A percentile compares a stretch with the other conserved stretches of the same genome.
phyloP scores from a whole-genome alignment of 495 filamentous ascomycete species.

The Aspergillus avenaceus region DNA sequence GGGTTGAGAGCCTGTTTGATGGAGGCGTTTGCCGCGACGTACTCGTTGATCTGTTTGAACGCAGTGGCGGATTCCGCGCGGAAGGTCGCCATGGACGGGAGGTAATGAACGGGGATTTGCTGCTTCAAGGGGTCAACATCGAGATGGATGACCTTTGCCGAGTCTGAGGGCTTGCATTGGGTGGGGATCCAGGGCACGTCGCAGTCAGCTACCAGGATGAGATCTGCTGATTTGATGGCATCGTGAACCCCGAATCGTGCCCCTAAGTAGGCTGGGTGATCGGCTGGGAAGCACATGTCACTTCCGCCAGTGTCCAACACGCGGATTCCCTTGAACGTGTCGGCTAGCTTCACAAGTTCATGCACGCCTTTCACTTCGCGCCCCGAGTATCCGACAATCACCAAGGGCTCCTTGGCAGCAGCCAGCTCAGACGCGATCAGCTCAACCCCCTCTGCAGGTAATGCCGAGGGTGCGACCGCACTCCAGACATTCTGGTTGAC shows the following conservation, averaged over 20 bases:
- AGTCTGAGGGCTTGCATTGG: conserved; percentile 47
- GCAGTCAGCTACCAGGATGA: conserved; percentile 83
- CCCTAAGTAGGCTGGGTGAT: conserved; percentile 72
- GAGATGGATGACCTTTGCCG: conserved; percentile 71
- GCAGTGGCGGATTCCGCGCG: conserved; percentile 69
- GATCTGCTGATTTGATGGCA: conserved; percentile 69
- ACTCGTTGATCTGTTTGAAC: conserved; percentile 65
- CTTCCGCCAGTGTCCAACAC: conserved; percentile 87
- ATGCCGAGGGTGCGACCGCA: conserved; percentile 68
- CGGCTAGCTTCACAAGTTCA: conserved; percentile 72
- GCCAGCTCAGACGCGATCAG: conserved; percentile 68
- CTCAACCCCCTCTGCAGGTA: conserved; percentile 62
- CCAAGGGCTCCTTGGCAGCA: conserved; percentile 67
- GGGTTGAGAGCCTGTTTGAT: conserved; percentile 43
- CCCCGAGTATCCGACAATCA: conserved; percentile 82
- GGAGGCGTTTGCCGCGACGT: conserved; percentile 44
- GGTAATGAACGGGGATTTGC: conserved; percentile 81
- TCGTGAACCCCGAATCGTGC: conserved; percentile 74
- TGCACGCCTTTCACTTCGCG: conserved; percentile 65
- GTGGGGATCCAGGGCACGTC: conserved; percentile 75
- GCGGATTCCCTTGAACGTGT: conserved; percentile 72
- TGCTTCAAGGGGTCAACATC: conserved; percentile 86
- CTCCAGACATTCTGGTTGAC: conserved; percentile 73
- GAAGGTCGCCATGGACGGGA: conserved; percentile 69
- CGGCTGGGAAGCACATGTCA: conserved; percentile 92